A percentile compares a stretch with the other conserved stretches of the same genome.
Evolutionary conservation across 768 basidiomycete genomes (phyloP).

Genomic region (Lactifluus piperatus): DNA sequence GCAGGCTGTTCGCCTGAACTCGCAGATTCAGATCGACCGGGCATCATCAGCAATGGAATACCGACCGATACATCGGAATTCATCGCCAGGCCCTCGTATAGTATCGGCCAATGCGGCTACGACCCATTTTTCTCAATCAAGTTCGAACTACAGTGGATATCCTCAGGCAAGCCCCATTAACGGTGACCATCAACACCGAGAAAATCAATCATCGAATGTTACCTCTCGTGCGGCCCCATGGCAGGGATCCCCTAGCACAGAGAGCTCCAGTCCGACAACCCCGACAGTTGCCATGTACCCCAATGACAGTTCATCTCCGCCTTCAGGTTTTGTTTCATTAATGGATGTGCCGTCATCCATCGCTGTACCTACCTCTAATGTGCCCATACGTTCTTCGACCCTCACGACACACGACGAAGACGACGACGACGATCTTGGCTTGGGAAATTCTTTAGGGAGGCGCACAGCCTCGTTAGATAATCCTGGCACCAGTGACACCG

Average conservation of each 20-base stretch:
- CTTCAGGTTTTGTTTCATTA: slow-evolving; percentile 57
- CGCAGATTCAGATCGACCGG: slow-evolving; percentile 52
- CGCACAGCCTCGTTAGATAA: slow-evolving; percentile 28
- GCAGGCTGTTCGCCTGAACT: slow-evolving; percentile 44
- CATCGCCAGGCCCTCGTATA: slow-evolving; percentile 46
- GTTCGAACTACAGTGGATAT: slow-evolving; percentile 25
- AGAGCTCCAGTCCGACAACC: slow-evolving; percentile 37
- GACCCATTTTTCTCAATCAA: slow-evolving; percentile 42
- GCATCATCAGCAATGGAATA: slow-evolving; percentile 76
- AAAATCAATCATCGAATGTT: not conserved
- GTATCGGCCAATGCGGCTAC: slow-evolving; percentile 44
- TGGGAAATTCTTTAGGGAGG: slow-evolving; percentile 62
- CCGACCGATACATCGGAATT: slow-evolving; percentile 37
- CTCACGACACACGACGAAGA: slow-evolving; percentile 37
- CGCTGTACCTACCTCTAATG: slow-evolving; percentile 21
- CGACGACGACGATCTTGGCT: slow-evolving; percentile 82
- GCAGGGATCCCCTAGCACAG: slow-evolving; percentile 50
- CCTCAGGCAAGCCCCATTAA: not conserved
- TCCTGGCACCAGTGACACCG: slow-evolving; percentile 23
- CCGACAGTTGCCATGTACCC: slow-evolving; percentile 66
- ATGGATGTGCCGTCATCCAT: slow-evolving; percentile 56
- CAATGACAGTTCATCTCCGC: slow-evolving; percentile 28
- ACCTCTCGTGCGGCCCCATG: slow-evolving; percentile 29
- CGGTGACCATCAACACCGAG: not conserved
- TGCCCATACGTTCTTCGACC: slow-evolving; percentile 14